Percentiles rank a stretch among this genome's conserved stretches.
Conservation (phyloP, 371 early-diverging fungal genomes). For the Mortierella sp. region DNA sequence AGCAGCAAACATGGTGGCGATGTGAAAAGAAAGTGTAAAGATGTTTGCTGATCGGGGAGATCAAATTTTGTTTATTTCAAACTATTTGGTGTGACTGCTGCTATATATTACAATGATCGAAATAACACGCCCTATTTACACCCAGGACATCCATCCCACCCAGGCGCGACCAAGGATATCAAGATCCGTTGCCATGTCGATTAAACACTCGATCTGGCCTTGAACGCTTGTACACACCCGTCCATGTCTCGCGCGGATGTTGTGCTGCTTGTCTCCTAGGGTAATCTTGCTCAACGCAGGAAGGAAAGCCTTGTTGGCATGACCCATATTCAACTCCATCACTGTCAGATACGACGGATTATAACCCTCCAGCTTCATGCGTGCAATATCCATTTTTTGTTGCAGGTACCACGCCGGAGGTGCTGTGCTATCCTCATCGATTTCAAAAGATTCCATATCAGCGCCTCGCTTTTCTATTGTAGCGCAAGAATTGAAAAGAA, state of each 20-base stretch:
- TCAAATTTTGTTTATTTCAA: conserved; percentile 3
- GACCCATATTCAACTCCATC: conserved; percentile 66
- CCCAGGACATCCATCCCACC: conserved; percentile 79
- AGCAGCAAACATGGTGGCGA: conserved; percentile 35
- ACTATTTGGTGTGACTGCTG: neutral
- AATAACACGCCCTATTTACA: conserved; percentile 51
- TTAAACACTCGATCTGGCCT: conserved; percentile 77
- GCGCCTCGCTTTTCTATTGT: conserved; percentile 47
- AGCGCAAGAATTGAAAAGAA: neutral
- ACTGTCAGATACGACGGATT: conserved; percentile 70
- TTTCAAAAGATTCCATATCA: conserved; percentile 51
- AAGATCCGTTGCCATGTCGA: conserved; percentile 81
- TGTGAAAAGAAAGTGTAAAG: conserved; percentile 3
- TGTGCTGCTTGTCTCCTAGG: conserved; percentile 60
- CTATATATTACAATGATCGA: neutral
- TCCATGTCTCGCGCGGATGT: conserved; percentile 63
- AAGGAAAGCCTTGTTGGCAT: conserved; percentile 64
- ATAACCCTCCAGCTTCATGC: conserved; percentile 73
- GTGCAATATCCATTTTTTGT: conserved; percentile 78
- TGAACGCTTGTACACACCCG: conserved; percentile 61
- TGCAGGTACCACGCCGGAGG: conserved; percentile 81
- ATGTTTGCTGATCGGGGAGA: conserved; percentile 4
- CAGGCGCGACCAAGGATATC: conserved; percentile 75
- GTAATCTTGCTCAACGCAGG: conserved; percentile 57
- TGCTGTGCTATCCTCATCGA: conserved; percentile 51